These are phyloP conservation scores for Quercus agrifolia DNA, from an alignment of 306 rosid genomes.

Conservation along the genomic window DNA sequence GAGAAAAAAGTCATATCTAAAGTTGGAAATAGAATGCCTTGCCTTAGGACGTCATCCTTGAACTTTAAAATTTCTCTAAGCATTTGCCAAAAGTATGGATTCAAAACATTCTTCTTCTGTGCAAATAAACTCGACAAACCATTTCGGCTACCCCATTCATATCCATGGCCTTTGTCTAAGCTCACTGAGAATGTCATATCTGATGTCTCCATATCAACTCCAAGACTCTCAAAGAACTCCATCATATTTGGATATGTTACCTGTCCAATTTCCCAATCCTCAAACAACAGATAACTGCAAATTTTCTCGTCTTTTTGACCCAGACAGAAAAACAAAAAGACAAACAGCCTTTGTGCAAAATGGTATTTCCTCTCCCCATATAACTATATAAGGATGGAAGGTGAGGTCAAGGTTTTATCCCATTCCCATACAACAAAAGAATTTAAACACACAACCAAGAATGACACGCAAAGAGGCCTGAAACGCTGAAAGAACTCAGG, in stretches of 20 bases:
- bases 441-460: background rate
- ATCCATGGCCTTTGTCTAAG: conserved; percentile 66
- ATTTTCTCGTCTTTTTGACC: background rate
- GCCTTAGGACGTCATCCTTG: conserved; percentile 69
- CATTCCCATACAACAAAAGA: too few species aligned
- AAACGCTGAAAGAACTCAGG: background rate
- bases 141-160: conserved; percentile 88
- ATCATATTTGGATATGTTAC: conserved; percentile 93
- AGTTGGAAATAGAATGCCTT: conserved; percentile 12
- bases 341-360: background rate
- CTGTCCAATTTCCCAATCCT: conserved; percentile 37
- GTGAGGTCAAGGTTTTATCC: too few species aligned
- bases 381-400: background rate
- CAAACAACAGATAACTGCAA: background rate
- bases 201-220: conserved; percentile 77
- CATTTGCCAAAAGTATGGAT: conserved; percentile 83
- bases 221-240: conserved; percentile 81
- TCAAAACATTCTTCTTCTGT: conserved; percentile 64
- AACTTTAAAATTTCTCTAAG: conserved; percentile 66
- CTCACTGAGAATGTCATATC: conserved; percentile 88
- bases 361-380: background rate
- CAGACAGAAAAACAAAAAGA: background rate
- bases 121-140: conserved; percentile 75
- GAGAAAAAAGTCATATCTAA: background rate
- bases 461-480: background rate